phyloP scores from a whole-genome alignment of 345 rosid species.

The Cardamine resedifolia region DNA sequence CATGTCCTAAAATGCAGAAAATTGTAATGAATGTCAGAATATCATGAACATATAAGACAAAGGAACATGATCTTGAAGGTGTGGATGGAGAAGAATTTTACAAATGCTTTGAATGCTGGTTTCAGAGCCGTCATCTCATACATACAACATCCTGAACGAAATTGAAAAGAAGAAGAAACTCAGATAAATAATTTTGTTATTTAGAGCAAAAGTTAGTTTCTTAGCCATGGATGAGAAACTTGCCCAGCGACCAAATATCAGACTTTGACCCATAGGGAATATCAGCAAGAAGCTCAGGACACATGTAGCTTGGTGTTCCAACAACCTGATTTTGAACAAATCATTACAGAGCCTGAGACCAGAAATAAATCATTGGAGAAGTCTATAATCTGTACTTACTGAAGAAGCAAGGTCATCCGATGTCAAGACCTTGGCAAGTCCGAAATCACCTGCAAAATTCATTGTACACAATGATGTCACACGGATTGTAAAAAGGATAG shows the following conservation, averaged over 20 bases:
- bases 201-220: not conserved
- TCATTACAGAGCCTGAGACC: not conserved
- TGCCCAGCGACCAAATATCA: slow-evolving; percentile 96
- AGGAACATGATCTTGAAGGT: slow-evolving; percentile 10
- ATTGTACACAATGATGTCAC: not conserved
- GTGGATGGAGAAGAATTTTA: slow-evolving; percentile 43
- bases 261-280: slow-evolving; percentile 98
- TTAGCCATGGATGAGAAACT: slow-evolving; percentile 35
- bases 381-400: slow-evolving; percentile 47
- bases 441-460: slow-evolving; percentile 79
- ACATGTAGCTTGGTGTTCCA: slow-evolving; percentile 99
- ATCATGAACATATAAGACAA: not conserved
- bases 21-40: slow-evolving; percentile 1
- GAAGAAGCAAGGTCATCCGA: slow-evolving; percentile 97
- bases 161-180: slow-evolving; percentile 17
- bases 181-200: slow-evolving; percentile 20
- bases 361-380: not conserved
- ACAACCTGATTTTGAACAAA: slow-evolving; percentile 61
- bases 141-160: slow-evolving; percentile 84
- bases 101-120: slow-evolving; percentile 99
- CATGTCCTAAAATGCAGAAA: slow-evolving; percentile 71
- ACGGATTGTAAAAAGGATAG: slow-evolving; percentile 3
- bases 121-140: slow-evolving; percentile 91
- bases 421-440: slow-evolving; percentile 95
- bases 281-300: slow-evolving; percentile 99